Evolutionary conservation across 192 early-diverging fungal genomes (phyloP).

Genomic region (Coemansia sp.): DNA sequence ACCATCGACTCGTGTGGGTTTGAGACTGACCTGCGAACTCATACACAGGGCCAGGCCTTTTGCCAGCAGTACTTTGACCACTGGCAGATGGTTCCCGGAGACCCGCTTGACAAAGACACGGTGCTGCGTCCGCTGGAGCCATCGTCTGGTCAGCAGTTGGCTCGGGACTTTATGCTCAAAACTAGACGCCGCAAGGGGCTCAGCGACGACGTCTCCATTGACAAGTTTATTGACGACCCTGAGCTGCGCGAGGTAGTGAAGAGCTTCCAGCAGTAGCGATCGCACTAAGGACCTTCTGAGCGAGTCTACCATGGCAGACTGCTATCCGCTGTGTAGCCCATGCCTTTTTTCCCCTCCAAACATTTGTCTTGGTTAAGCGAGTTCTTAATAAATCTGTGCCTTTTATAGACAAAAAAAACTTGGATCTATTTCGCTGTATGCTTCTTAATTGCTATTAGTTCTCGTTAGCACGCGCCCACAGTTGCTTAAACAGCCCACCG

Average conservation of each 20-base stretch:
- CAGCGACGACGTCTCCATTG: constrained; percentile 74
- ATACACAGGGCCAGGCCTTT: constrained; percentile 96
- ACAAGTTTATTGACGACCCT: constrained; percentile 76
- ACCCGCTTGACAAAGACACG: constrained; percentile 87
- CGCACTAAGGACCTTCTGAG: no score
- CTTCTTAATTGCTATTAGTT: no score
- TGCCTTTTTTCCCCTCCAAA: no score
- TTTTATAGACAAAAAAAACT: no score
- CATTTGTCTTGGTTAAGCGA: no score
- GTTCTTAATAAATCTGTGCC: no score
- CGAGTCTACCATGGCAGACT: no score
- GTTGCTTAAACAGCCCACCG: constrained; percentile 4
- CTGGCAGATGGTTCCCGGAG: constrained; percentile 96
- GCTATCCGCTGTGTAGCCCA: no score
- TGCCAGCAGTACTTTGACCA: constrained; percentile 98
- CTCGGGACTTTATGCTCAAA: constrained; percentile 98
- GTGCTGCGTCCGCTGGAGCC: constrained; percentile 85
- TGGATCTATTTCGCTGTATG: no score
- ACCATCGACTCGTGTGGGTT: constrained; percentile 95
- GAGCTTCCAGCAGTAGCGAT: no score
- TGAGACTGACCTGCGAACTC: constrained; percentile 92
- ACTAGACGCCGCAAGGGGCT: constrained; percentile 91
- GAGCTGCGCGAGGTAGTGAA: constrained; percentile 27
- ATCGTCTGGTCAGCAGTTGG: constrained; percentile 64
- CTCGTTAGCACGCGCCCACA: not conserved